phyloP scores from a whole-genome alignment of 2,329 filamentous ascomycete species.

The Ustulina deusta region DNA sequence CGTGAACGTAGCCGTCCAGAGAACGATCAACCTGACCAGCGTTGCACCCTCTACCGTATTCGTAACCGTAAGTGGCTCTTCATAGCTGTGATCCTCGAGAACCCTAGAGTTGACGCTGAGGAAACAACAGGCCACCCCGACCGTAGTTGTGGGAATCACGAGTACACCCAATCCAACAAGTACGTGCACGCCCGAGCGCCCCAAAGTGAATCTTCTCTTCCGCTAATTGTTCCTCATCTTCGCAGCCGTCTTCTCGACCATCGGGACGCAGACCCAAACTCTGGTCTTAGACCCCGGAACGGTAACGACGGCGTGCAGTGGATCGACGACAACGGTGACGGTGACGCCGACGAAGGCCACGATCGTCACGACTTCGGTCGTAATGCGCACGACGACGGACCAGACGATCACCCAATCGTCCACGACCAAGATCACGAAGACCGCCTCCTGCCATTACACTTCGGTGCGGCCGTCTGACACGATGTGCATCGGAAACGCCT shows the following conservation, averaged over 20 bases:
- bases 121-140: slow-evolving; percentile 53
- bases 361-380: slow-evolving; percentile 47
- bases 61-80: slow-evolving; percentile 49
- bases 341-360: slow-evolving; percentile 51
- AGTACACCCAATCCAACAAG: slow-evolving; percentile 54
- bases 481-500: slow-evolving; percentile 35
- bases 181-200: slow-evolving; percentile 37
- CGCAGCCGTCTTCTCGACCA: slow-evolving; percentile 43
- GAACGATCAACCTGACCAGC: slow-evolving; percentile 52
- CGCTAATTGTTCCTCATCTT: slow-evolving; percentile 26
- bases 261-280: slow-evolving; percentile 51
- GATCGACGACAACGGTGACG: slow-evolving; percentile 53
- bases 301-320: slow-evolving; percentile 51
- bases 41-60: slow-evolving; percentile 51
- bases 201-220: background rate
- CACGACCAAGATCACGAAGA: slow-evolving; percentile 51
- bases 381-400: slow-evolving; percentile 52
- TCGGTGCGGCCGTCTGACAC: slow-evolving; percentile 40
- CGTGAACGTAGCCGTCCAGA: slow-evolving; percentile 53
- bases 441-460: slow-evolving; percentile 53
- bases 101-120: background rate
- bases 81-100: background rate
- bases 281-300: slow-evolving; percentile 52
- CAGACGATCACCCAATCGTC: slow-evolving; percentile 50
- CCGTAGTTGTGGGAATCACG: slow-evolving; percentile 53